Conservation (phyloP, 306 rosid genomes). For the Cotoneaster glaucophyllus region DNA sequence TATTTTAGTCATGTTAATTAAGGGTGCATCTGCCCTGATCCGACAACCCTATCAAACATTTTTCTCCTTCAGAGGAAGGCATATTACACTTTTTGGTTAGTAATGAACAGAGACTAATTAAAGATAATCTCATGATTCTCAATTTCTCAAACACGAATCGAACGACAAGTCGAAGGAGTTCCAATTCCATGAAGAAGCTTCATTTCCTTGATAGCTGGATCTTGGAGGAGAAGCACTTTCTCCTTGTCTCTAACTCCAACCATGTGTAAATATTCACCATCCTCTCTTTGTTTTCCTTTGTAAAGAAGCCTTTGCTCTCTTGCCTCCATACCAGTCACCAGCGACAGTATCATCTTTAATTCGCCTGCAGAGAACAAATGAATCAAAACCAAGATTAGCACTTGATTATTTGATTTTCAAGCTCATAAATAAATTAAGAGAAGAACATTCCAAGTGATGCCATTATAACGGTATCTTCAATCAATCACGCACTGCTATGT, state of each 20-base stretch:
- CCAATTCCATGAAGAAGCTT: slow-evolving; percentile 44
- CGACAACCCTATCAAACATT: too few species aligned
- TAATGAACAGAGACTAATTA: background rate
- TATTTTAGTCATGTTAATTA: too few species aligned
- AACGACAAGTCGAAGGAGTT: slow-evolving; percentile 32
- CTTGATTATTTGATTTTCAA: background rate
- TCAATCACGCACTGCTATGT: too few species aligned
- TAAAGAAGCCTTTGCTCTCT: slow-evolving; percentile 76
- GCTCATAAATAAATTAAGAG: too few species aligned
- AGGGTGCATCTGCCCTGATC: too few species aligned
- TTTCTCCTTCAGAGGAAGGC: background rate
- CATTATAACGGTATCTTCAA: too few species aligned
- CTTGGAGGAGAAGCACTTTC: slow-evolving; percentile 76
- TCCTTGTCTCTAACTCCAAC: slow-evolving; percentile 88
- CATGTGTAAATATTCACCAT: slow-evolving; percentile 80
- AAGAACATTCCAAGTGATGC: too few species aligned
- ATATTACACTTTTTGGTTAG: background rate
- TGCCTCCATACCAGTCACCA: slow-evolving; percentile 67
- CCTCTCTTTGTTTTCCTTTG: slow-evolving; percentile 91
- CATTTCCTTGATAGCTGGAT: slow-evolving; percentile 80
- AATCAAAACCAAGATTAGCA: background rate
- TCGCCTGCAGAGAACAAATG: slow-evolving; percentile 40
- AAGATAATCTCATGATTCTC: background rate
- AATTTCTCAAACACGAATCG: slow-evolving; percentile 43
- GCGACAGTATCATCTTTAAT: slow-evolving; percentile 64